Base-by-base conservation (phyloP, 768 basidiomycete species). In the Suillus alpinus region DNA sequence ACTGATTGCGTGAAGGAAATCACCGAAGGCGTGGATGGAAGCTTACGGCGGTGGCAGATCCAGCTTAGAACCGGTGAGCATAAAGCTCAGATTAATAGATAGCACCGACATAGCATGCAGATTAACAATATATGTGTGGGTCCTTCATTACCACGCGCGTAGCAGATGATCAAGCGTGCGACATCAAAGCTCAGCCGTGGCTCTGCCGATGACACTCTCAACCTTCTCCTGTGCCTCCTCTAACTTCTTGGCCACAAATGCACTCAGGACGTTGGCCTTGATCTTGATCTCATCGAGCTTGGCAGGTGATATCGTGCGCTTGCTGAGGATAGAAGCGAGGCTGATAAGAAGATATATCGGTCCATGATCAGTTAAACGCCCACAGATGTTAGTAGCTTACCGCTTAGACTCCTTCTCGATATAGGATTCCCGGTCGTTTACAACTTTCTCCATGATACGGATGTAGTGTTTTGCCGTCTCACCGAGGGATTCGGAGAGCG, bases 231-330 rank as follows among this genome's bases (percentile, higher is more conserved):
- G 58, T 16, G 59, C 69, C 62, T 73, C 70, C 41, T 64, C 69
- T 12, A 64, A 68, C 63, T 76, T 73, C 57, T 76, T 65, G 9
- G 58, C 69, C 32, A 70, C 69, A 60, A 94, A 93, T 0, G 89
- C 84, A 16, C 76, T 72, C 52, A 94, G 82, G 67, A 98, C 84
- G 78, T 98, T 98, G 58, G 85, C 82, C 79, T 96, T 98, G 72
- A 91, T 83, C 76, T 92, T 91, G 70, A 98, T 87, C 77, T 98
- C 94, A 71, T 99, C 97, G 46, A 95, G 76, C 77, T 98, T 98
- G 44, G 80, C 75, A 0, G 83, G 80, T 8, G 89, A 80, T 46
- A 98, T 78, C n/a, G 79, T 86, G 53, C 88, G 87, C 75, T 95
- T 96, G 67, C 78, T 75, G 60, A 95, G 81, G 68, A 96, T 91